Conservation (phyloP, 2,329 filamentous ascomycete genomes). For the Boeremia exigua region DNA sequence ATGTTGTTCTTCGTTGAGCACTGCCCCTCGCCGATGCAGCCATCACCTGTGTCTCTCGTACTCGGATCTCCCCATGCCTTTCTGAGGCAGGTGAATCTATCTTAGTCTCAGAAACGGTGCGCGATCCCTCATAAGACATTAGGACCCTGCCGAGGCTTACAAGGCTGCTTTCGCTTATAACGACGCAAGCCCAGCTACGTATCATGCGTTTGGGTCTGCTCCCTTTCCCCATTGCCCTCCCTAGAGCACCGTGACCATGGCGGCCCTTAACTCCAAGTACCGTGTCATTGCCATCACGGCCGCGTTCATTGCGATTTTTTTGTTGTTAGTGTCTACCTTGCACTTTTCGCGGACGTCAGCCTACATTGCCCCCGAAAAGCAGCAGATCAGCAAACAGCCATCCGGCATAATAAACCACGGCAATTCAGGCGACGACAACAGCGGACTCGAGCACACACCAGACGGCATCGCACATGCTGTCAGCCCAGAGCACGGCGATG, state of each 20-base stretch:
- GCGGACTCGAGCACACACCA: background rate
- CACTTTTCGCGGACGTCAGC: background rate
- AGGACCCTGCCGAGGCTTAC: background rate
- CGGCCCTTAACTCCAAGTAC: background rate
- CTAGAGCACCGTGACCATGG: background rate
- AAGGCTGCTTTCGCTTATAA: background rate
- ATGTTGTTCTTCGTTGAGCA: background rate
- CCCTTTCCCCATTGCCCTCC: background rate
- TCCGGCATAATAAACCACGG: background rate
- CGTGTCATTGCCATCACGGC: background rate
- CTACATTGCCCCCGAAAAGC: background rate
- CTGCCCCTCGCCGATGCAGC: background rate
- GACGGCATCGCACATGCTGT: background rate
- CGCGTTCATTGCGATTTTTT: background rate
- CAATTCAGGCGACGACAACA: background rate
- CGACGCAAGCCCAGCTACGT: background rate
- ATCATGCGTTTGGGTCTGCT: background rate
- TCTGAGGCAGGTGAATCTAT: background rate
- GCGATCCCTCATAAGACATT: background rate
- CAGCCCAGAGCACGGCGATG: background rate
- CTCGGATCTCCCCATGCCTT: background rate
- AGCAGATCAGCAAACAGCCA: background rate
- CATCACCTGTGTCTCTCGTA: background rate
- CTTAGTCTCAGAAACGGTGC: background rate
- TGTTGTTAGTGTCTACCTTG: background rate